phyloP scores from a whole-genome alignment of 257 asterid genomes.

The Solanum sitiens region DNA sequence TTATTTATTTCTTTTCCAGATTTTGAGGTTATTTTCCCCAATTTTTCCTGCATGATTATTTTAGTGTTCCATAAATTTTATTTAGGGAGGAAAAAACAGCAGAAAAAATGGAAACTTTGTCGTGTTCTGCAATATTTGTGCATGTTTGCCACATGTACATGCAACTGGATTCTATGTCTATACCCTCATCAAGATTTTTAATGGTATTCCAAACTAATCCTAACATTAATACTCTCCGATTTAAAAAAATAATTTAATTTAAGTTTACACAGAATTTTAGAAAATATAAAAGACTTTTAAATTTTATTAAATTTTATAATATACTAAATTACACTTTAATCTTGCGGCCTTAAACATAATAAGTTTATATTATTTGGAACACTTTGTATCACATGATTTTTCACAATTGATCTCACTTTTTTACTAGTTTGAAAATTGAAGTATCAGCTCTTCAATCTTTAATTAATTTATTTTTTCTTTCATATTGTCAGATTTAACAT shows the following conservation, averaged over 20 bases:
- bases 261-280: rapidly evolving
- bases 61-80: not conserved
- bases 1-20: not conserved
- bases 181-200: not conserved
- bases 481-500: not conserved
- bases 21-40: not conserved
- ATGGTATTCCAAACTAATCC: not conserved
- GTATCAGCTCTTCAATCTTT: not conserved
- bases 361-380: not conserved
- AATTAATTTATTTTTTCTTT: not conserved
- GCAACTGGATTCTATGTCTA: not conserved
- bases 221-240: too few relatives aligned
- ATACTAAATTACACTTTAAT: too few relatives aligned
- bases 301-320: too few relatives aligned
- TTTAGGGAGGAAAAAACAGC: not conserved
- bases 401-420: not conserved
- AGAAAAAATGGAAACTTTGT: not conserved
- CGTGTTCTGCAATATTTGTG: not conserved
- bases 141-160: not conserved
- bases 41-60: not conserved
- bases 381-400: not conserved
- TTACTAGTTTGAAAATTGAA: not conserved
- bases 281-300: too few relatives aligned
- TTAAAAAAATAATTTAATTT: too few relatives aligned
- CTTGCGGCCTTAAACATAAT: too few relatives aligned